A percentile compares a stretch with the other conserved stretches of the same genome.
Evolutionary conservation across 108 stramenopile genomes (phyloP).

Genomic region (Chaetoceros muelleri): DNA sequence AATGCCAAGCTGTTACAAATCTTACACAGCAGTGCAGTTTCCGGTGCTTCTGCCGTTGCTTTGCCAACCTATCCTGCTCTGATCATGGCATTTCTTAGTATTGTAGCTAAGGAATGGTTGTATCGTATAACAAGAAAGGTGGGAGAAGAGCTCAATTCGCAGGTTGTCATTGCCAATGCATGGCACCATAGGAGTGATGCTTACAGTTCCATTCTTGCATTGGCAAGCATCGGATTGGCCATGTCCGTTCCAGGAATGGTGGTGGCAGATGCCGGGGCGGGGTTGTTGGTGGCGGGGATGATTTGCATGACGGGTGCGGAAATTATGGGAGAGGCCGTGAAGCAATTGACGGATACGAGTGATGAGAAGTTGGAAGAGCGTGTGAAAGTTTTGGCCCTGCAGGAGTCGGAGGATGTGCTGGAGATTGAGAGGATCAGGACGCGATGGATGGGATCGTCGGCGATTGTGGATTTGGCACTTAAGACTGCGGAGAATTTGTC

Average conservation of each 20-base stretch:
- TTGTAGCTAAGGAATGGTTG: slow-evolving; percentile 90
- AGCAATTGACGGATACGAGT: slow-evolving; percentile 77
- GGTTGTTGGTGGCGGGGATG: slow-evolving; percentile 92
- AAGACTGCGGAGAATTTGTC: slow-evolving; percentile 33
- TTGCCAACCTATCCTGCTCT: slow-evolving; percentile 66
- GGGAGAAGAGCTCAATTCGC: slow-evolving; percentile 73
- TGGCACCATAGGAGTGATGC: slow-evolving; percentile 98
- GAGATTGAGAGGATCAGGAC: slow-evolving; percentile 45
- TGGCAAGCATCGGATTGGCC: slow-evolving; percentile 80
- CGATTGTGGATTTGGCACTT: slow-evolving; percentile 54
- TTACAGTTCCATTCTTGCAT: slow-evolving; percentile 83
- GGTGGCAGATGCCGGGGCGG: slow-evolving; percentile 86
- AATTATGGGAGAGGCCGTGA: slow-evolving; percentile 68
- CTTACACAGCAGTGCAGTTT: slow-evolving; percentile 13
- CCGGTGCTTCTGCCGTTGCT: slow-evolving; percentile 25
- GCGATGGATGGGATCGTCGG: slow-evolving; percentile 60
- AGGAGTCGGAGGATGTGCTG: slow-evolving; percentile 35
- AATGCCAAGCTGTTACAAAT: slow-evolving; percentile 47
- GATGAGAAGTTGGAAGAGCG: slow-evolving; percentile 38
- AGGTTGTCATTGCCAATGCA: slow-evolving; percentile 95
- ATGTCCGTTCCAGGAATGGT: slow-evolving; percentile 52
- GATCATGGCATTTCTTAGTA: slow-evolving; percentile 71
- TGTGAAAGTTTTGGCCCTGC: slow-evolving; percentile 6
- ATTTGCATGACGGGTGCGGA: slow-evolving; percentile 86
- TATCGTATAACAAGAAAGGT: slow-evolving; percentile 78